Evolutionary conservation across 2,329 filamentous ascomycete genomes (phyloP), one percentile per base, ranked within the genome.

Genomic region (Fusarium sp.): DNA sequence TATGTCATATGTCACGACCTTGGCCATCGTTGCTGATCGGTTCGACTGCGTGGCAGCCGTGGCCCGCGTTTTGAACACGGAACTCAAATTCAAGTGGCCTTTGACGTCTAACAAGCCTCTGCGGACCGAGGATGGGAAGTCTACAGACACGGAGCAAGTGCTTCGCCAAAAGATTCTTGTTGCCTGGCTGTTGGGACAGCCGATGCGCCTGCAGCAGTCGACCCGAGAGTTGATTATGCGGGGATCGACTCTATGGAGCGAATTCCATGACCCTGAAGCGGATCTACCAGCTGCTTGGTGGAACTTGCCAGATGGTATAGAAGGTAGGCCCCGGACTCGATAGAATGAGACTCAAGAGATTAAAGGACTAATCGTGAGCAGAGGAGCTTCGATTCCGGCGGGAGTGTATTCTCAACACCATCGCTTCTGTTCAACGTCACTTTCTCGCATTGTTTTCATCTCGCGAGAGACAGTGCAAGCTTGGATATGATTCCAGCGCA

Each of bases 11-110:
- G 85, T 93, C 12, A 89, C 91, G 15, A 92, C 92, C 2, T 84
- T 95, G 45, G 90, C 92, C 45, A 87, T 94, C 61, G 87, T 94
- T 65, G 92, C 93, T 11, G 93, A 95, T 80, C 89, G 92, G 52
- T 95, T 94, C 81, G 91, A 93, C 82, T 92, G 91, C 69, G 82
- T 90, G 2, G 80, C 85, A 4, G 80, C 85, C 12, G 86, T 94
- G 2, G 85, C 88, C 10, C 84, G 84, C 56, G 89, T 90, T 71
- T 81, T 92, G 20, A 86, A 85, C 57, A 80, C 81, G 15, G 80
- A 84, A 12, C 78, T 86, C 57, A 89, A 86, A 76, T 87, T 89
- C 79, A 89, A 87, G 77, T 91, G 89, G 85, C 89, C 88, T 1
- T 71, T 83, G 43, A 88, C 86, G 9, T 84, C 73, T 43, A 82